A percentile compares a stretch with the other conserved stretches of the same genome.
phyloP scores from a whole-genome alignment of 2,329 filamentous ascomycete genomes.

The Cercospora sp. region DNA sequence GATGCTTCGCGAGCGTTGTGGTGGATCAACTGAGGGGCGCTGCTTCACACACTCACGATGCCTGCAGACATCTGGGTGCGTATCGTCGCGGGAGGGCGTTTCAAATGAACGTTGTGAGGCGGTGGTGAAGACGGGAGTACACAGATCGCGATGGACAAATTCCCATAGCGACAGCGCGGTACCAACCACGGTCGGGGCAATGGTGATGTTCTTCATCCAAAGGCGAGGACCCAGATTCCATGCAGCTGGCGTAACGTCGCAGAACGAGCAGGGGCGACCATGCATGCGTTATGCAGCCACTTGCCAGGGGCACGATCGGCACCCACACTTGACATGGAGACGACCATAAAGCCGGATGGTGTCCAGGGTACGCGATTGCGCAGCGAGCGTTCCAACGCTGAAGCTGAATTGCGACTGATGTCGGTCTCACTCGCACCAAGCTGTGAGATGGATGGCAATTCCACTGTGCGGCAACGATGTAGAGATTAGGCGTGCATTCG shows the following conservation, averaged over 20 bases:
- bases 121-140: background rate
- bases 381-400: background rate
- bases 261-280: constrained; percentile 1
- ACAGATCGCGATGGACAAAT: background rate
- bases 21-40: constrained; percentile 14
- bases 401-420: background rate
- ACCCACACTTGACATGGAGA: background rate
- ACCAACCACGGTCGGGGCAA: constrained; percentile 19
- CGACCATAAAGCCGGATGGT: background rate
- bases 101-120: constrained; percentile 3
- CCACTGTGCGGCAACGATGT: background rate
- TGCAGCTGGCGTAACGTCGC: constrained; percentile 18
- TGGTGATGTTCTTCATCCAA: constrained; percentile 14
- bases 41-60: constrained; percentile 10
- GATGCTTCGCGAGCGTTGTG: constrained; percentile 1
- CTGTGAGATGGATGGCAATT: background rate
- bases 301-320: constrained; percentile 11
- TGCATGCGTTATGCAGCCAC: constrained; percentile 9
- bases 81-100: background rate
- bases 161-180: background rate
- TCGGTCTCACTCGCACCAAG: background rate
- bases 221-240: constrained; percentile 13
- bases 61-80: background rate
- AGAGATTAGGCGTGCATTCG: background rate
- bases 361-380: background rate